These are phyloP conservation scores for Trametes polyzona DNA, from an alignment of 1,284 basidiomycete species.

Conservation along the genomic window DNA sequence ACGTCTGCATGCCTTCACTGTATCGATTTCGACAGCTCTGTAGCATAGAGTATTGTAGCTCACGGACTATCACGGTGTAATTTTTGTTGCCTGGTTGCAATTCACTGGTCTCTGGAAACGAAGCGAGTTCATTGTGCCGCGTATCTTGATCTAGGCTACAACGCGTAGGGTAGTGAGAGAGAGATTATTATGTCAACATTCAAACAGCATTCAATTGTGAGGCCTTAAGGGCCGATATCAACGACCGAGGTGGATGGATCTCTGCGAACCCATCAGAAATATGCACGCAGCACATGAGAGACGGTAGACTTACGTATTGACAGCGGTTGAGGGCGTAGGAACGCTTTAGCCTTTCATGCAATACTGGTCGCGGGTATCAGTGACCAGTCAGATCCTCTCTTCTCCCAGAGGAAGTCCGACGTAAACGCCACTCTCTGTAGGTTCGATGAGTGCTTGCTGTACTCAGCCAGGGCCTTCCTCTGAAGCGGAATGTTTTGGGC, in stretches of 20 bases:
- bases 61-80: background rate
- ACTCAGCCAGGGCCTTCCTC: background rate
- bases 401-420: background rate
- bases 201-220: no score
- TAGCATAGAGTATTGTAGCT: conserved; percentile 15
- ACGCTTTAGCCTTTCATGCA: background rate
- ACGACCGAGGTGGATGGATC: no score
- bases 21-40: conserved; percentile 2
- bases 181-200: no score
- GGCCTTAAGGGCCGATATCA: no score
- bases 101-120: no score
- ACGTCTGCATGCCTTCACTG: background rate
- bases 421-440: background rate
- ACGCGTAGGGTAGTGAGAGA: no score
- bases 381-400: background rate
- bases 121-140: background rate
- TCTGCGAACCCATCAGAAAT: no score
- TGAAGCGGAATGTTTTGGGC: background rate
- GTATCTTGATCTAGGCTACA: no score
- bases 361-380: background rate
- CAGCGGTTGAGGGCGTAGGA: no score
- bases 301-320: no score
- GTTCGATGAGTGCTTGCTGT: background rate
- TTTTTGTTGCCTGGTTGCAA: background rate
- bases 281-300: no score